Base-by-base conservation (phyloP, 306 rosid species). In the Trifolium repens region DNA sequence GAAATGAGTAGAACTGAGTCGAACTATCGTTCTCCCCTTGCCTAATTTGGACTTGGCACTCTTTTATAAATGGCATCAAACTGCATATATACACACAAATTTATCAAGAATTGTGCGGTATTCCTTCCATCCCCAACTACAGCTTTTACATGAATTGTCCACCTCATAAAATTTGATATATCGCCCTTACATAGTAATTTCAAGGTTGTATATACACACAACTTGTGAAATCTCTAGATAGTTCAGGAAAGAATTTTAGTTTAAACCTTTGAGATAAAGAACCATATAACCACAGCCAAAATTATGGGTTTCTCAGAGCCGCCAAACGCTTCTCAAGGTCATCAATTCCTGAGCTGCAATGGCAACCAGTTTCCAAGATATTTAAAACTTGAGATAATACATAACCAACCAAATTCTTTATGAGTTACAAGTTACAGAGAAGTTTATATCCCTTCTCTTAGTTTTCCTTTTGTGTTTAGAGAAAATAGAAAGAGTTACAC, bases 261-360 rank as follows among this genome's bases (percentile, higher is more conserved):
- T 53, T 44, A 14, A 24, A 69, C 34, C 61, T 75, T 44, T 42
- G 81, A 5, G 49, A 47, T 60, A 13, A 19, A 24, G 39, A 68
- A 69, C 16, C 71, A 42, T 63, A 65, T 24, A 76, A 58, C 50
- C 76, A 52, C 19, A 17, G 53, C 61, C 49, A 67, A 76, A 72
- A 49, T 90, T 84, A 92, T 15, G 92, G 93, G 82, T 88, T 88
- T 76, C 97, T 87, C 32, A 92, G 97, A 77, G 94, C 92, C 10
- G 92, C 97, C 90, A 96, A 75, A 73, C 99, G 90, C 82, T 90
- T 91, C 93, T 92, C 99, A 54, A 96, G 91, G 49, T 96, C 93
- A 39, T 85, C 89, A 35, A 79, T 8, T 50, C 94, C 86, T 32
- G 97, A 91, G 83, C 99, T 96, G 92, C 82, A 85, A 75, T 64